Evolutionary conservation across 139 green algal species (phyloP).

Genomic region (Chlorella sp.): DNA sequence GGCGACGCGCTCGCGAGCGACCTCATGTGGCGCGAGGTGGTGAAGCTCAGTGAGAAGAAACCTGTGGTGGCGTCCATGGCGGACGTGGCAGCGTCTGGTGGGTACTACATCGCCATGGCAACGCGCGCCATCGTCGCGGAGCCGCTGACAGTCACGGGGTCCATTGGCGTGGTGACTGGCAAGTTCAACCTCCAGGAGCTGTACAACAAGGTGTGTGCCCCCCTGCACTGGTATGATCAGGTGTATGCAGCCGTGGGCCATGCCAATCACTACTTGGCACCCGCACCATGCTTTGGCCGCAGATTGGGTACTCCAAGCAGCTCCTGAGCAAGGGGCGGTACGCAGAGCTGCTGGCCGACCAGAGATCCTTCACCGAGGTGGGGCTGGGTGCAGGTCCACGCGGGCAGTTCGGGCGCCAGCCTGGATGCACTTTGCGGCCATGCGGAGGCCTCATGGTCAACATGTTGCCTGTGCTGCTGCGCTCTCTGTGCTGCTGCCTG

Average conservation of each 20-base stretch:
- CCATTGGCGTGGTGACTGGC: constrained; percentile 80
- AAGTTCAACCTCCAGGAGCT: constrained; percentile 89
- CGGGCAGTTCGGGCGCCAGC: no score
- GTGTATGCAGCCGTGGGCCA: no score
- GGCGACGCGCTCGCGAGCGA: constrained; percentile 90
- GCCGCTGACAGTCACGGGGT: constrained; percentile 86
- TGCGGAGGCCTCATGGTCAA: no score
- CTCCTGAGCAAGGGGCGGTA: constrained; percentile 68
- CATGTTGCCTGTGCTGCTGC: no score
- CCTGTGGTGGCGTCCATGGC: constrained; percentile 90
- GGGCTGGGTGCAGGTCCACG: no score
- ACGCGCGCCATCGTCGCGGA: constrained; percentile 71
- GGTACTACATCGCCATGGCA: constrained; percentile 96
- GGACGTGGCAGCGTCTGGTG: constrained; percentile 89
- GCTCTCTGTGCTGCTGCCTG: no score
- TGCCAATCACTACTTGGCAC: no score
- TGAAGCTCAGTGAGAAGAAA: constrained; percentile 65
- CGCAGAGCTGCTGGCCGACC: constrained; percentile 74
- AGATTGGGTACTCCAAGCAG: constrained; percentile 57
- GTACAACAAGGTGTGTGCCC: constrained; percentile 72
- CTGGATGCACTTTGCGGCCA: no score
- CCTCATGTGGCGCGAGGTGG: constrained; percentile 93
- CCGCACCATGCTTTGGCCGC: no score
- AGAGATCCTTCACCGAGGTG: constrained; percentile 71
- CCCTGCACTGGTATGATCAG: no score